Evolutionary conservation across 2,329 filamentous ascomycete genomes (phyloP).

Genomic region (Trichoderma citrinoviride): DNA sequence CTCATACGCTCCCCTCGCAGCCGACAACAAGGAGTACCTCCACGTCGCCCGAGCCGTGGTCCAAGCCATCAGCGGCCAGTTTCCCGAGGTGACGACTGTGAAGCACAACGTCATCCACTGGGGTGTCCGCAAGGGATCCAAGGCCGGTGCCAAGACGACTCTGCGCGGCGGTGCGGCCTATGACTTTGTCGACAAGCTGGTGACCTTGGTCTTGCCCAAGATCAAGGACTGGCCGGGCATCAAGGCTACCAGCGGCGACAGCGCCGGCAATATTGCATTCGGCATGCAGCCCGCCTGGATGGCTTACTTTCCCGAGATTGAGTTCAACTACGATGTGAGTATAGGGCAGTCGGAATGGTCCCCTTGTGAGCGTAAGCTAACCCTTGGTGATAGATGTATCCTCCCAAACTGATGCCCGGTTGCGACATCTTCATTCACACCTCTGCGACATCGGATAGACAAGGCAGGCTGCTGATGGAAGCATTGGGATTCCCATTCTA

Average conservation of each 20-base stretch:
- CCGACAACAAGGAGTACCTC: constrained; percentile 69
- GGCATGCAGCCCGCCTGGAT: constrained; percentile 75
- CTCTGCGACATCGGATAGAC: constrained; percentile 77
- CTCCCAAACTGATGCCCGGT: constrained; percentile 74
- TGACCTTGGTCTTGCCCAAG: constrained; percentile 86
- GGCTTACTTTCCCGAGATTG: constrained; percentile 86
- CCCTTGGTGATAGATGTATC: constrained; percentile 50
- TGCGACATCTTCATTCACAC: constrained; percentile 82
- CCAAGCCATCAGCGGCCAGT: constrained; percentile 79
- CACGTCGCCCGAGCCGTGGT: constrained; percentile 81
- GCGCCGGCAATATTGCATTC: constrained; percentile 80
- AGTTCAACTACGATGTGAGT: constrained; percentile 90
- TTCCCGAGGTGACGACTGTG: constrained; percentile 66
- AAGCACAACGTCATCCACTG: constrained; percentile 72
- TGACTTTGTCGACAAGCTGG: constrained; percentile 84
- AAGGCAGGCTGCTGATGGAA: constrained; percentile 69
- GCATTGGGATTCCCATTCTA: constrained; percentile 64
- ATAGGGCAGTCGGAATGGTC: neutral
- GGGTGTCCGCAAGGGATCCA: constrained; percentile 67
- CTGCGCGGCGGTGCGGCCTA: constrained; percentile 78
- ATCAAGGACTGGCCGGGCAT: constrained; percentile 94
- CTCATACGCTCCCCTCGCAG: constrained; percentile 67
- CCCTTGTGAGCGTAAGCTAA: neutral
- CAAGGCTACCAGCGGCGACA: constrained; percentile 68
- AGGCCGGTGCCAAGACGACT: constrained; percentile 72